Evolutionary conservation across 345 rosid species (phyloP).

Genomic region (Limnanthes douglasii): DNA sequence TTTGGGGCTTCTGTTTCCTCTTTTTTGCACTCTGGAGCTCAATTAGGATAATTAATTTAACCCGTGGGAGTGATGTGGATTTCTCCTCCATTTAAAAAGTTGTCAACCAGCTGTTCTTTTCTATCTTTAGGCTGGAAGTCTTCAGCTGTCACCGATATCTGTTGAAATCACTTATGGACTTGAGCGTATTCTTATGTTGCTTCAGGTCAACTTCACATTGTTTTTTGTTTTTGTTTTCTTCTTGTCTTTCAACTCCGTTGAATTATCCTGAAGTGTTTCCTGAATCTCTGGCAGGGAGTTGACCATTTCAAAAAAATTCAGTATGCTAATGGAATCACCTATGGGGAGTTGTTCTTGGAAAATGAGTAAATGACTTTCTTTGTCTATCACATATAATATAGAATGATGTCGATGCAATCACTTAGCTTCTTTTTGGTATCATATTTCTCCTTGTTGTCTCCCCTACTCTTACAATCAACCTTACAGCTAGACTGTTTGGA

Average conservation of each 20-base stretch:
- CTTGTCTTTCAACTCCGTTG: constrained; percentile 3
- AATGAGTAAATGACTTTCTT: constrained; percentile 47
- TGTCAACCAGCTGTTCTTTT: constrained; percentile 2
- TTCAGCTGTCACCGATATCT: constrained; percentile 77
- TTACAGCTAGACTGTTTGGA: neutral
- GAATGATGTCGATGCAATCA: constrained; percentile 1
- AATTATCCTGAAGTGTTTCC: constrained; percentile 16
- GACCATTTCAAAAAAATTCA: constrained; percentile 94
- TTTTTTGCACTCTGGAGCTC: neutral
- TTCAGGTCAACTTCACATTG: constrained; percentile 44
- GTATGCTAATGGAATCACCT: constrained; percentile 89
- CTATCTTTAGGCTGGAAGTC: constrained; percentile 74
- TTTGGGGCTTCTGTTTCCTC: neutral
- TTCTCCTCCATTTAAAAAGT: neutral
- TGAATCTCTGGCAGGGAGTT: constrained; percentile 46
- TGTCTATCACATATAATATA: neutral
- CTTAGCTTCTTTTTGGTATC: neutral
- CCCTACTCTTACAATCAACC: neutral
- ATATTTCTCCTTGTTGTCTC: neutral
- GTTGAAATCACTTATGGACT: constrained; percentile 98
- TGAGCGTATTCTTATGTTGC: constrained; percentile 93
- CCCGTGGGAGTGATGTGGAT: neutral
- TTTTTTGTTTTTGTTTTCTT: constrained; percentile 6
- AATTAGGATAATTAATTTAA: neutral
- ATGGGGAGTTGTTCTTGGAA: constrained; percentile 91